Percentiles rank a stretch among this genome's conserved stretches.
Evolutionary conservation across 495 filamentous ascomycete genomes (phyloP).

Genomic region (Jackrogersella multiformis): DNA sequence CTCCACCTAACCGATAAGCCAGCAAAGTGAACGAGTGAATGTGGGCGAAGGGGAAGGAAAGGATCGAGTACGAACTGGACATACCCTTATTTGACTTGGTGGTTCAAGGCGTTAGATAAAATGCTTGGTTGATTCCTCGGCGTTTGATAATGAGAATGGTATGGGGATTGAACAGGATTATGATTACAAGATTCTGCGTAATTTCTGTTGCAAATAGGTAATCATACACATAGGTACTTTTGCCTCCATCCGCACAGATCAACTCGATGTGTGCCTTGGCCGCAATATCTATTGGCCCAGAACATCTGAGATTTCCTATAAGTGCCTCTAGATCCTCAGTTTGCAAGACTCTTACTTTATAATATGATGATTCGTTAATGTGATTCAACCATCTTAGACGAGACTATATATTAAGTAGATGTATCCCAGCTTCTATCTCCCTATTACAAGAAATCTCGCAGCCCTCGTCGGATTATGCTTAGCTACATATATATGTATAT

Average conservation of each 20-base stretch:
- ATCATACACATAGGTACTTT: conserved; percentile 5
- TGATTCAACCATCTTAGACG: too few relatives aligned
- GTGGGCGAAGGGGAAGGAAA: conserved; percentile 1
- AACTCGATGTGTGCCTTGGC: background rate
- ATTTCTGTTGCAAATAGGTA: background rate
- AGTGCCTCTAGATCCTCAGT: conserved; percentile 5
- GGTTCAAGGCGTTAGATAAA: conserved; percentile 32
- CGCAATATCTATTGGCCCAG: conserved; percentile 3
- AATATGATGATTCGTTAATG: conserved; percentile 17
- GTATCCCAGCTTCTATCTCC: too few relatives aligned
- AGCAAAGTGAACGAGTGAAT: background rate
- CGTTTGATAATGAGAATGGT: conserved; percentile 22
- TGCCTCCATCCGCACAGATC: background rate
- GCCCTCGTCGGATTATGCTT: too few relatives aligned
- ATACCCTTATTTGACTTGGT: conserved; percentile 11
- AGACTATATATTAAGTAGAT: too few relatives aligned
- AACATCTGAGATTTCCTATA: background rate
- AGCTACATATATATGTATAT: too few relatives aligned
- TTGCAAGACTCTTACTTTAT: background rate
- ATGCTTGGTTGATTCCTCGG: conserved; percentile 3
- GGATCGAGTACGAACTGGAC: conserved; percentile 7
- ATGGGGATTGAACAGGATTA: background rate
- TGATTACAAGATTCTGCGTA: background rate
- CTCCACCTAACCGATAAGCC: conserved; percentile 64
- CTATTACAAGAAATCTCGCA: too few relatives aligned